Evolutionary conservation across 805 yeast species (phyloP), one percentile per base, ranked within the genome.

Genomic region (Nakazawaea wyomingensis): DNA sequence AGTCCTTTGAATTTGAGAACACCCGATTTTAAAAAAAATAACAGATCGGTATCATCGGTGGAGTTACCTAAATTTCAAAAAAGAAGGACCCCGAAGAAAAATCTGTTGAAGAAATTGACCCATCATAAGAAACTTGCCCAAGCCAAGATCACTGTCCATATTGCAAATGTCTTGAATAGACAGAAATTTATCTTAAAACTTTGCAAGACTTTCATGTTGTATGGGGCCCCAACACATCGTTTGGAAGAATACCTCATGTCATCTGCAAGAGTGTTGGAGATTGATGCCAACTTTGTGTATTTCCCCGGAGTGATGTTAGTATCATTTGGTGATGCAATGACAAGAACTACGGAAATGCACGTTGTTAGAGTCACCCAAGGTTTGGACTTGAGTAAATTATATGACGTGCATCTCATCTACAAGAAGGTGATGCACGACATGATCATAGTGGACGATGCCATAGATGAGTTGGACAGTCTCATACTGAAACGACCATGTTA

Each of bases 151-250:
- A 86, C 95, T 0, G 87, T 85, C 7, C 95, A 86, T 55, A 82
- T 85, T 51, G 87, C 91, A 2, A 88, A 82, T 50, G 70, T 83
- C 14, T 62, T 85, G 16, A 90, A 86, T 54, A 72, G 91, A 43
- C 93, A 85, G 55, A 68, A 86, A 33, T 86, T 87, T 54, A 79
- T 86, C 46, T 61, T 85, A 50, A 68, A 88, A 34, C 71, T 86
- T 69, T 85, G 95, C 54, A 73, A 82, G 31, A 90, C 91, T 0
- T 64, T 86, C 32, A 86, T 86, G 95, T 65, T 83, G 48, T 86
- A 78, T 53, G 95, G 95, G 29, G 95, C 96, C 0, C 95, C 96
- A 2, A 84, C 93, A 0, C 95, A 86, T 56, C 71, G 96, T 52
- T 64, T 86, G 41, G 96, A 87, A 57, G 95, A 86, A 51, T 86